These are phyloP conservation scores for Ottelia alismoides DNA, from an alignment of 106 monocot species.

Conservation along the genomic window DNA sequence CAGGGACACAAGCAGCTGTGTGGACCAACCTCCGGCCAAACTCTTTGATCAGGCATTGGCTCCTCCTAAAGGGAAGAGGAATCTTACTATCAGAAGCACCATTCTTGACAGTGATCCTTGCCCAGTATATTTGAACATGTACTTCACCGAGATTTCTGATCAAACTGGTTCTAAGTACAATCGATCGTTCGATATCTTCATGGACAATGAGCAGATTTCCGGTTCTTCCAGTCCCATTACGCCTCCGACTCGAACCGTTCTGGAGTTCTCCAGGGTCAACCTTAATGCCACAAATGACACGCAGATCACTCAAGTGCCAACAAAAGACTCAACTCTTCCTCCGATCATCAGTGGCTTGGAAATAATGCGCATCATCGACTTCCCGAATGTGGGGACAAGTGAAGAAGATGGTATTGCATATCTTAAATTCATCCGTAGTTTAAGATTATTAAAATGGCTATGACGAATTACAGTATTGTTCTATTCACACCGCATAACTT, in stretches of 20 bases:
- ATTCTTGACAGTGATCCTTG: too few relatives aligned
- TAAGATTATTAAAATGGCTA: too few relatives aligned
- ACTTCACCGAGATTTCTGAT: not conserved
- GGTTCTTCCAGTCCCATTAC: not conserved
- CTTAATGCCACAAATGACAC: not conserved
- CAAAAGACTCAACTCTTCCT: not conserved
- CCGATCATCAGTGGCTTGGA: not conserved
- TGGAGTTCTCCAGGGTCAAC: not conserved
- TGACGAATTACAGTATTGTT: too few relatives aligned
- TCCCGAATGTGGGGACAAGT: too few relatives aligned
- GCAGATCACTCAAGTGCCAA: not conserved
- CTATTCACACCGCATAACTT: too few relatives aligned
- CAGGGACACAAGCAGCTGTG: not conserved
- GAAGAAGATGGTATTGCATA: too few relatives aligned
- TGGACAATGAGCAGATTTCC: not conserved
- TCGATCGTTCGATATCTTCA: not conserved
- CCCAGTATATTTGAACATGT: too few relatives aligned
- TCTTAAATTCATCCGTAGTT: too few relatives aligned
- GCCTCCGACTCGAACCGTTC: not conserved
- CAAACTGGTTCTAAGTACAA: too few relatives aligned
- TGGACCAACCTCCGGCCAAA: not conserved
- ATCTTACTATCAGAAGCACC: not conserved
- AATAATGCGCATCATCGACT: not conserved
- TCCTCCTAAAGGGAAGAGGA: not conserved
- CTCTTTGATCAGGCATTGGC: not conserved